Evolutionary conservation across 164 flowering plant species (phyloP), one percentile per base, ranked within the genome.

Genomic region (Macadamia integrifolia): DNA sequence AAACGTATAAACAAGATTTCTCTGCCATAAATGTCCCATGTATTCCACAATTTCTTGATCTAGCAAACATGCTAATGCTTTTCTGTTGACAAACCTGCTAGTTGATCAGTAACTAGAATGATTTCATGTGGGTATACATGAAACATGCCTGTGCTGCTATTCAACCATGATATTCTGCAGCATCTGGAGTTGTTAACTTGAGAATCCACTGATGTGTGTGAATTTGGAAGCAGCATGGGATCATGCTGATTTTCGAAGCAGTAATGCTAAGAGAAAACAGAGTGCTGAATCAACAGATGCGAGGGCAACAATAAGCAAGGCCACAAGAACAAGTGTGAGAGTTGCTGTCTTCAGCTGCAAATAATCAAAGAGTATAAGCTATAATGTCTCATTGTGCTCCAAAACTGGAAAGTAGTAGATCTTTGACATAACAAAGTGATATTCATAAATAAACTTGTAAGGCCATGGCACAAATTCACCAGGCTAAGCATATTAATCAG

Each of bases 261-360:
- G 14, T 65, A 85, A 69, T 46, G 87, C 82, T 74, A 89, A 75
- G n/a, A 90, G 46, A 71, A 74, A 91, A 65, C 85, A 64, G 55
- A 91, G 88, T 31, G 69, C 81, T 9, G 96, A 78, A 69, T 91
- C 97, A 23, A 90, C 70, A 0, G 97, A 84, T 29, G 92, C 79
- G 7, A 94, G 80, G 12, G 91, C 89, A 29, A 94, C 84, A 13
- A 91, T 87, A 56, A 94, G 87, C 67, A 85, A 15, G 2, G 88
- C 93, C 6, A 88, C 92, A 15, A 94, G 85, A 72, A 90, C 80
- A 66, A 91, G 94, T 28, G 95, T 85, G 65, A 93, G 85, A 30
- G 78, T 77, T 61, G 96, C 98, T 28, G 97, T 94, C 84, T 85
- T 92, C 82, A 91, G 84, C 97, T 91, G 92, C 79, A 76, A 50